A percentile compares a stretch with the other conserved stretches of the same genome.
These are phyloP conservation scores for Ramaria rubella DNA, from an alignment of 768 basidiomycete species.

Conservation along the genomic window DNA sequence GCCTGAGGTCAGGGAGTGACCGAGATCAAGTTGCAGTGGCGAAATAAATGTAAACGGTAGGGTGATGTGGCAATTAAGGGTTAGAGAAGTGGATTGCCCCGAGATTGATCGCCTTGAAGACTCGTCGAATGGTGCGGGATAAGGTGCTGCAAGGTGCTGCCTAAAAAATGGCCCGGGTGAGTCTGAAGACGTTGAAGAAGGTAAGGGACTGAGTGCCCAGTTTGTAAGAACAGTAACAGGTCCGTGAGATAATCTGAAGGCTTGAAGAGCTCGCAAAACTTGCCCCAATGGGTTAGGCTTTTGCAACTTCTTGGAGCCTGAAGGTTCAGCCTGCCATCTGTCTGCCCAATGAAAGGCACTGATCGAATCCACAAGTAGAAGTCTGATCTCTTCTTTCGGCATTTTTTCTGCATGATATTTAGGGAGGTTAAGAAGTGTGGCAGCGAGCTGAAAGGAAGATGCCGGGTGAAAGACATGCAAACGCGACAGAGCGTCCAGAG, in stretches of 20 bases:
- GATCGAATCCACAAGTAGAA: conserved; percentile 70
- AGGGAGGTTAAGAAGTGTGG: conserved; percentile 53
- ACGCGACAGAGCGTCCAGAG: conserved; percentile 37
- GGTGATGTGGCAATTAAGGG: conserved; percentile 36
- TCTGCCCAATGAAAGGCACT: conserved; percentile 77
- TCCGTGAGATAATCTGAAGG: conserved; percentile 41
- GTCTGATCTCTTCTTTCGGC: conserved; percentile 48
- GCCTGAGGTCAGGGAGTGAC: conserved; percentile 1
- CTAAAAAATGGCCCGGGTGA: conserved; percentile 31
- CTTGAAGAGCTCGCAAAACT: conserved; percentile 42
- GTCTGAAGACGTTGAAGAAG: conserved; percentile 11
- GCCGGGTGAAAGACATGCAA: conserved; percentile 66
- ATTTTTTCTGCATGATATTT: conserved; percentile 44
- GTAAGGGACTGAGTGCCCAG: conserved; percentile 44
- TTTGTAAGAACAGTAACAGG: conserved; percentile 53
- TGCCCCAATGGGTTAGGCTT: conserved; percentile 35
- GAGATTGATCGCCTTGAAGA: conserved; percentile 1
- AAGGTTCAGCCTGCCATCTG: conserved; percentile 51
- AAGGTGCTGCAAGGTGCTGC: conserved; percentile 44
- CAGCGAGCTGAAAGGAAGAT: conserved; percentile 63
- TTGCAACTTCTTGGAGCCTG: conserved; percentile 2
- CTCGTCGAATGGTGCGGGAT: conserved; percentile 29
- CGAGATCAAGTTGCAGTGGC: not conserved
- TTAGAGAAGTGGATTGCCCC: conserved; percentile 13
- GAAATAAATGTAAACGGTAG: conserved; percentile 23